These are phyloP conservation scores for Nephromyces sp. DNA, from an alignment of 169 alveolate genomes.

Conservation along the genomic window DNA sequence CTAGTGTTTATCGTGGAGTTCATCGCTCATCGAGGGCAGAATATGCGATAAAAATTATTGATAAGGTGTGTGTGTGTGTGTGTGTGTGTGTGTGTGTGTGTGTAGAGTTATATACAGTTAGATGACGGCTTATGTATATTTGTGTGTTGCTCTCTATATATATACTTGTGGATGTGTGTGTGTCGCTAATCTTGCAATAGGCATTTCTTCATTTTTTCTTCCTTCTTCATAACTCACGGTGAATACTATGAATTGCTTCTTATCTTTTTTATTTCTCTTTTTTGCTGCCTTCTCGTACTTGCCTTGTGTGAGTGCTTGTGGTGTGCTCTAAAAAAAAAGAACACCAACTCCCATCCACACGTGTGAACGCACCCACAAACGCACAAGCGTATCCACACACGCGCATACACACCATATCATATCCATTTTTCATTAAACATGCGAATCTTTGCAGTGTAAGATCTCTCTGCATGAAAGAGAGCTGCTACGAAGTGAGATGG, in stretches of 20 bases:
- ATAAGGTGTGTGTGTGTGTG: slow-evolving; percentile 39
- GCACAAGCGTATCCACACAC: no score
- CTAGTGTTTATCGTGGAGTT: slow-evolving; percentile 65
- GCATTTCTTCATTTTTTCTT: neutral
- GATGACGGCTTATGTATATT: no score
- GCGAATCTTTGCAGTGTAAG: slow-evolving; percentile 13
- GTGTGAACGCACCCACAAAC: no score
- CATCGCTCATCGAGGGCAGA: slow-evolving; percentile 56
- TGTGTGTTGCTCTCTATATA: no score
- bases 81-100: no score
- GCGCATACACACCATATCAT: no score
- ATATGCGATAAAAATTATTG: slow-evolving; percentile 70
- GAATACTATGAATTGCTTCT: neutral
- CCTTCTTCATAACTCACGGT: neutral
- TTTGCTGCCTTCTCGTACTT: neutral
- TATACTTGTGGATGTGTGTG: no score
- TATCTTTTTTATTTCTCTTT: neutral
- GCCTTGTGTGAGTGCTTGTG: neutral
- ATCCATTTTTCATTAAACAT: no score
- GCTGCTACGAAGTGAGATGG: slow-evolving; percentile 67
- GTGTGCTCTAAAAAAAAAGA: neutral
- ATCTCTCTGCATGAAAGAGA: slow-evolving; percentile 67
- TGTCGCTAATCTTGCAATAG: no score
- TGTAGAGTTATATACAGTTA: no score
- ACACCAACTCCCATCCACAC: no score